Conservation (phyloP, 805 yeast species). For the Spencermartinsiella europaea region DNA sequence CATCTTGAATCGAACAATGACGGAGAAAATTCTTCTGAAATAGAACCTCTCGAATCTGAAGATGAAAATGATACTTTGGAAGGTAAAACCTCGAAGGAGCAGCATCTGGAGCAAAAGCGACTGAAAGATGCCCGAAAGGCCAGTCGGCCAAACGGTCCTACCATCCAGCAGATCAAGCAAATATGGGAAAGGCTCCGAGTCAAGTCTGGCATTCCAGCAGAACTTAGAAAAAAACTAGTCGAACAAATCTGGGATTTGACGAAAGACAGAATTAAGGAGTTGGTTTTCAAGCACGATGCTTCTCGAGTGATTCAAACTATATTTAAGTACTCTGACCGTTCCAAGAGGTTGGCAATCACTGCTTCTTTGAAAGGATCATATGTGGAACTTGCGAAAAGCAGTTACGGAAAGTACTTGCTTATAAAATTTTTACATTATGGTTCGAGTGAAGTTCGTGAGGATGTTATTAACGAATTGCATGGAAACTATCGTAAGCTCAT, state of each 20-base stretch:
- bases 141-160: conserved; percentile 79
- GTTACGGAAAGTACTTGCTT: conserved; percentile 88
- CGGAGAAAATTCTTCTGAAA: conserved; percentile 6
- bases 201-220: conserved; percentile 73
- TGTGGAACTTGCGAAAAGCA: conserved; percentile 79
- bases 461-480: conserved; percentile 77
- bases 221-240: conserved; percentile 68
- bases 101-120: conserved; percentile 79
- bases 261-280: conserved; percentile 69
- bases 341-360: conserved; percentile 68
- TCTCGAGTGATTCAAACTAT: conserved; percentile 93
- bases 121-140: conserved; percentile 76
- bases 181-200: conserved; percentile 91
- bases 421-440: conserved; percentile 92
- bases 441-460: conserved; percentile 67
- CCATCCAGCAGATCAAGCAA: conserved; percentile 76
- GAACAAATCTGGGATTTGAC: conserved; percentile 82
- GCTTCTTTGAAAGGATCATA: conserved; percentile 65
- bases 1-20: conserved; percentile 11
- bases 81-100: conserved; percentile 40
- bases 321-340: conserved; percentile 77
- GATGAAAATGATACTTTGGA: conserved; percentile 29
- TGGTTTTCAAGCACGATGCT: conserved; percentile 93
- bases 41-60: conserved; percentile 8
- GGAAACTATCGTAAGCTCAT: conserved; percentile 86